Evolutionary conservation across 345 rosid species (phyloP), one percentile per base, ranked within the genome.

Genomic region (Arabidopsis arenosa): DNA sequence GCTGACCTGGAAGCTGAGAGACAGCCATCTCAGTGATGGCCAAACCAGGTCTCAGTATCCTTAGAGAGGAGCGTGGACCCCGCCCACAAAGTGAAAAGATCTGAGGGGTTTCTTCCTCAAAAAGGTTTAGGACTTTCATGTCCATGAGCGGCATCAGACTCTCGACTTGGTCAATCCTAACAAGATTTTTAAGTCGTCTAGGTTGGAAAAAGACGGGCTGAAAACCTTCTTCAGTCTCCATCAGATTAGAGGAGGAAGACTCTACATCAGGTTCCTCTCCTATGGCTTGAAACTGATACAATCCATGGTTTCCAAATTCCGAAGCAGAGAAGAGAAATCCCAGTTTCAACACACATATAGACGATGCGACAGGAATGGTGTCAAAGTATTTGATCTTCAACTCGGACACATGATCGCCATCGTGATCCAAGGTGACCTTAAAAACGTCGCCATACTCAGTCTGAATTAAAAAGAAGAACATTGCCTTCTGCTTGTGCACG

Each of bases 71-170:
- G 39, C 99, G 93, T 28, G 99, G 97, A 75, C 99, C 99, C 30
- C 98, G 86, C 2, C 99, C 99, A 73, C 99, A 95, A 14, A 95
- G 88, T 6, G 93, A 81, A 78, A 87, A 92, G 58, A 95, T 87
- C 82, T 95, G 99, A 52, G 99, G 96, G 4, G 98, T 91, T 80
- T 95, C 99, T 76, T 95, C 99, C 82, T 95, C 99, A n/a, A 92
- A 95, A 36, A 92, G 83, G 82, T 95, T 95, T 7, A 80, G 80
- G 41, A 92, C 84, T 79, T 90, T 95, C 97, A 95, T 92, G 79
- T 95, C 99, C 98, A 92, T 89, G 68, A 95, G 82, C 52, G 99
- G 96, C 99, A 95, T 95, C 85, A 95, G 81, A 76, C 99, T 95
- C 84, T 88, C 97, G 44, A 87, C 93, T 81, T 90, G 97, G 80